Evolutionary conservation across 2,329 filamentous ascomycete genomes (phyloP), one percentile per base, ranked within the genome.

Genomic region (Alternaria sp.): DNA sequence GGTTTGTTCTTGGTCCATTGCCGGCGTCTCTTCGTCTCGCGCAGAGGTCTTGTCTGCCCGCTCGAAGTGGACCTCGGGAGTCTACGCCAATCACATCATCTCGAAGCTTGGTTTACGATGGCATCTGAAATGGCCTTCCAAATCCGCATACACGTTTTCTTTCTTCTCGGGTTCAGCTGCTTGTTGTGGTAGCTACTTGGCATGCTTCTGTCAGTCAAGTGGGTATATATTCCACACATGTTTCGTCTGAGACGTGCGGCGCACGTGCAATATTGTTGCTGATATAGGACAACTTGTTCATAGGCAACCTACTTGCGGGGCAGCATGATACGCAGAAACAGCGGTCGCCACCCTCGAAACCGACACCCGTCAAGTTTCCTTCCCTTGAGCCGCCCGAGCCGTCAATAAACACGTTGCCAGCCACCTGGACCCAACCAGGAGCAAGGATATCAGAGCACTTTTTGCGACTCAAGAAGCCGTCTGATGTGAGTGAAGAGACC

Each of bases 361-460:
- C 86, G 32, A 85, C 82, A 25, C 81, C 82, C 19, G 79, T 87
- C 50, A 84, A 84, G 57, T 87, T 88, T 68, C 86, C 86, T 30
- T 72, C 73, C 57, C 83, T 85, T 64, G 69, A 74, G 26, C 81
- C 83, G 32, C 79, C 81, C 25, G 54, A 68, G 28, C 74, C 76
- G 15, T 76, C 71, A 46, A 57, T 52, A 57, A 50, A 65, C 50
- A 64, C 59, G 45, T 65, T 74, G 69, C 68, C 74, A 36, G 62
- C 70, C 9, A 58, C 78, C 62, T 81, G 81, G 71, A 74, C 77
- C 46, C 71, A 74, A 10, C 75, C 65, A 44, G 78, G 65, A 69
- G 83, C 71, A n/a, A 77, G 84, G 13, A 77, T 85, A 51, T 72
- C 79, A 57, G 70, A 79, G 21, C 79, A 87, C 40, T 84, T 85